phyloP scores from a whole-genome alignment of 768 basidiomycete genomes.

The Hirschioporus abietinus region DNA sequence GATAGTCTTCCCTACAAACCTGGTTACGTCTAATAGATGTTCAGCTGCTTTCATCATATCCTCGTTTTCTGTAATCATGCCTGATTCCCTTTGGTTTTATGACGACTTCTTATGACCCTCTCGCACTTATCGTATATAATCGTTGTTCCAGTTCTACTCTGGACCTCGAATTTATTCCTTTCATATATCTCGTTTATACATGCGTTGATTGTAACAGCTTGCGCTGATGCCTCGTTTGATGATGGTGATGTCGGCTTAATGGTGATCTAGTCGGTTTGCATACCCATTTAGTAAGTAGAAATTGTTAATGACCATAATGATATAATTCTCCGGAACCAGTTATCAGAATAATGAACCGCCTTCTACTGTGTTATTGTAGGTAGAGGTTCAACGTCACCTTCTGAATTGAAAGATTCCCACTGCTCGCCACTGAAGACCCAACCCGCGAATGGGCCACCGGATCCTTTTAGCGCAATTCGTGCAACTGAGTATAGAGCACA shows the following conservation, averaged over 20 bases:
- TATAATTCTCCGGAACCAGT: no score
- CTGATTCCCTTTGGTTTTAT: neutral
- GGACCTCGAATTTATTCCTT: neutral
- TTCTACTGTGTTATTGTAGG: neutral
- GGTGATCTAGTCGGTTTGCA: neutral
- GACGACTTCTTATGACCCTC: neutral
- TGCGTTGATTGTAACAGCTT: neutral
- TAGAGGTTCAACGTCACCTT: constrained; percentile 6
- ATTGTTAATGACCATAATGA: no score
- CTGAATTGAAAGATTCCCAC: constrained; percentile 47
- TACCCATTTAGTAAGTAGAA: no score
- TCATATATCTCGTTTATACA: neutral
- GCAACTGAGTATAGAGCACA: constrained; percentile 44
- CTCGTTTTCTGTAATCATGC: neutral
- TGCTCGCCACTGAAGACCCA: constrained; percentile 53
- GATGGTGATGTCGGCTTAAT: neutral
- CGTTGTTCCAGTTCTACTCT: neutral
- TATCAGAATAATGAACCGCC: neutral
- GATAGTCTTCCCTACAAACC: neutral
- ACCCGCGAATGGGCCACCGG: constrained; percentile 46
- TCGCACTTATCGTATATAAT: neutral
- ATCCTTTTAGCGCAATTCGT: constrained; percentile 41
- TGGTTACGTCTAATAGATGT: neutral
- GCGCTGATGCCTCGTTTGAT: neutral
- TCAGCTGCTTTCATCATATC: neutral